Percentiles rank a stretch among this genome's conserved stretches.
These are phyloP conservation scores for Phytophthora brassicae DNA, from an alignment of 352 stramenopile species.

Conservation along the genomic window DNA sequence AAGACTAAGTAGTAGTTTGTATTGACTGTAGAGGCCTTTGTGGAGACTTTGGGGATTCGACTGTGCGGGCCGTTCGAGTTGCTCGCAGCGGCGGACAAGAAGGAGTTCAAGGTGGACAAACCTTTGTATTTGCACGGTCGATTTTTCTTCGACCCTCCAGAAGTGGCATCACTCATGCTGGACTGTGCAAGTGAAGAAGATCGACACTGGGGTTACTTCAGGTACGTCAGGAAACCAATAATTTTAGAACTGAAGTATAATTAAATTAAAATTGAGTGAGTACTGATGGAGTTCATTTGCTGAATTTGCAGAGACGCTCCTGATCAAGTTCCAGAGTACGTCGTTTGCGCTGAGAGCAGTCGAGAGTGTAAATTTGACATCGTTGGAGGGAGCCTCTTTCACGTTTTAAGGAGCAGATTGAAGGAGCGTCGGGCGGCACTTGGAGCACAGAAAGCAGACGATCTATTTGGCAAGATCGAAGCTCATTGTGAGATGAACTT, in stretches of 20 bases:
- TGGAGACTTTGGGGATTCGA: constrained; percentile 38
- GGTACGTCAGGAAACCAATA: constrained; percentile 23
- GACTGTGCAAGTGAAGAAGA: constrained; percentile 20
- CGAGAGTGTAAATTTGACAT: constrained; percentile 40
- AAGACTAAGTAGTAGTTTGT: constrained; percentile 6
- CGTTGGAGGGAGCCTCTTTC: constrained; percentile 39
- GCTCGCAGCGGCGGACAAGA: constrained; percentile 23
- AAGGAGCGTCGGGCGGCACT: constrained; percentile 15
- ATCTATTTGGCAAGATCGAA: constrained; percentile 21
- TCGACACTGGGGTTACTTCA: constrained; percentile 57
- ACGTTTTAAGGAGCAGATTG: constrained; percentile 35
- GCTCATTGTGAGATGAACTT: constrained; percentile 4
- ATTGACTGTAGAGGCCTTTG: constrained; percentile 46
- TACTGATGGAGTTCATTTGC: not conserved
- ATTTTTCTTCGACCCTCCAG: constrained; percentile 53
- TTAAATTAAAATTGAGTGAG: not conserved
- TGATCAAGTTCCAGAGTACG: constrained; percentile 38
- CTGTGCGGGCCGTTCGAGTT: constrained; percentile 58
- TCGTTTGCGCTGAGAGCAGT: constrained; percentile 39
- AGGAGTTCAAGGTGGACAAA: constrained; percentile 30
- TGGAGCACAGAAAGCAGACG: constrained; percentile 1
- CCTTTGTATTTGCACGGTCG: constrained; percentile 57
- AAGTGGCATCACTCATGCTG: constrained; percentile 43
- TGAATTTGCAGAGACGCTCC: constrained; percentile 43
- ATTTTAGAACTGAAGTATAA: not conserved